Evolutionary conservation across 108 stramenopile genomes (phyloP).

Genomic region (Chaetoceros tenuissimus): DNA sequence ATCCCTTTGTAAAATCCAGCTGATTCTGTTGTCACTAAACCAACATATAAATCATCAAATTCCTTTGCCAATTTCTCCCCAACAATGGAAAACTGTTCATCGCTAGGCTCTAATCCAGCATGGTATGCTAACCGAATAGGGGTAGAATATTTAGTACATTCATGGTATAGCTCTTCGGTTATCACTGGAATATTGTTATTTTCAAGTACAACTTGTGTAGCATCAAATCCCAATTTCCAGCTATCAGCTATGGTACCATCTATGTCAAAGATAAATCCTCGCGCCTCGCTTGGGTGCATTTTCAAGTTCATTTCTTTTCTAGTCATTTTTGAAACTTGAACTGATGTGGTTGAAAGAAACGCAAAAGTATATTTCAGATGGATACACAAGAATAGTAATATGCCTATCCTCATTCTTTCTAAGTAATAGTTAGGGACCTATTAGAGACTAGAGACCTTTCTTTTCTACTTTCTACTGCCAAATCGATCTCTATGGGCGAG

Average conservation of each 20-base stretch:
- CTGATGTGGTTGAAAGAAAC: too few relatives aligned
- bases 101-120: constrained; percentile 61
- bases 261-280: constrained; percentile 72
- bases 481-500: too few relatives aligned
- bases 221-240: constrained; percentile 76
- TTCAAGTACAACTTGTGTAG: constrained; percentile 55
- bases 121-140: constrained; percentile 75
- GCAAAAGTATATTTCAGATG: too few relatives aligned
- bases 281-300: constrained; percentile 3
- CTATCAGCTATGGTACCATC: constrained; percentile 82
- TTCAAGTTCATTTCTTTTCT: not conserved
- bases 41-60: constrained; percentile 76
- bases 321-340: too few relatives aligned
- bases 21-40: constrained; percentile 54
- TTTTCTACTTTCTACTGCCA: too few relatives aligned
- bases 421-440: too few relatives aligned
- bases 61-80: constrained; percentile 44
- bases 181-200: constrained; percentile 48
- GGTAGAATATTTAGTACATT: constrained; percentile 56
- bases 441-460: too few relatives aligned
- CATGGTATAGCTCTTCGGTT: constrained; percentile 55
- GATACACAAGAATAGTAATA: too few relatives aligned
- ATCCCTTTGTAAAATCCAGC: constrained; percentile 73
- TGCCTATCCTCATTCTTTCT: too few relatives aligned
- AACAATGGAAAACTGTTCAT: constrained; percentile 36